phyloP scores from a whole-genome alignment of 768 basidiomycete species.

The Trametes elegans region DNA sequence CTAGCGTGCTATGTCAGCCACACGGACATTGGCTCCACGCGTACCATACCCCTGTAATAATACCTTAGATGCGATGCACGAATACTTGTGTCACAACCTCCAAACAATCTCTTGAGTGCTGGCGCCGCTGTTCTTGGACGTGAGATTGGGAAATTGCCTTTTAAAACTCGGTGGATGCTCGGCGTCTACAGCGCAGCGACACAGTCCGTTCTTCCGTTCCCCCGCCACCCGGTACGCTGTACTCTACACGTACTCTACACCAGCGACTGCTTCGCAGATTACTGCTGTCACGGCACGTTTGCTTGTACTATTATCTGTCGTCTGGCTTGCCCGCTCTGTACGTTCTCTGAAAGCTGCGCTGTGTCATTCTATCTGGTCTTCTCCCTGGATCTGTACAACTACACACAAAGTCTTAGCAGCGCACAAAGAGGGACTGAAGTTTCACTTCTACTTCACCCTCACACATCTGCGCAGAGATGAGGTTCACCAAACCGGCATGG shows the following conservation, averaged over 20 bases:
- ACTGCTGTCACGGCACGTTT: no score
- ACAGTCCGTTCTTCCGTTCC: neutral
- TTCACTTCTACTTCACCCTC: neutral
- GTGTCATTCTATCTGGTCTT: neutral
- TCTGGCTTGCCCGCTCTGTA: neutral
- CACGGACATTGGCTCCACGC: neutral
- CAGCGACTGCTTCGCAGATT: neutral
- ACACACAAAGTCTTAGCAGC: no score
- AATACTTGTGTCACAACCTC: no score
- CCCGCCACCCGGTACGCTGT: no score
- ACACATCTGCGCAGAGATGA: constrained; percentile 46
- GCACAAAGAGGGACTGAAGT: no score
- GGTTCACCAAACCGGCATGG: constrained; percentile 89
- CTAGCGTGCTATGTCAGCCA: neutral
- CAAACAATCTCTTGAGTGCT: no score
- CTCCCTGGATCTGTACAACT: neutral
- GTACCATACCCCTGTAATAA: neutral
- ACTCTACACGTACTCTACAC: neutral
- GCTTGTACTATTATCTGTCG: neutral
- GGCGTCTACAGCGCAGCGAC: neutral
- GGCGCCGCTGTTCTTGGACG: no score
- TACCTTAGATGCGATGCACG: neutral
- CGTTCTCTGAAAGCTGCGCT: neutral
- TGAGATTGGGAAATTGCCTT: no score
- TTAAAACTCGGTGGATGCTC: no score